Base-by-base conservation (phyloP, 352 stramenopile genomes). In the Globisporangium canariense region DNA sequence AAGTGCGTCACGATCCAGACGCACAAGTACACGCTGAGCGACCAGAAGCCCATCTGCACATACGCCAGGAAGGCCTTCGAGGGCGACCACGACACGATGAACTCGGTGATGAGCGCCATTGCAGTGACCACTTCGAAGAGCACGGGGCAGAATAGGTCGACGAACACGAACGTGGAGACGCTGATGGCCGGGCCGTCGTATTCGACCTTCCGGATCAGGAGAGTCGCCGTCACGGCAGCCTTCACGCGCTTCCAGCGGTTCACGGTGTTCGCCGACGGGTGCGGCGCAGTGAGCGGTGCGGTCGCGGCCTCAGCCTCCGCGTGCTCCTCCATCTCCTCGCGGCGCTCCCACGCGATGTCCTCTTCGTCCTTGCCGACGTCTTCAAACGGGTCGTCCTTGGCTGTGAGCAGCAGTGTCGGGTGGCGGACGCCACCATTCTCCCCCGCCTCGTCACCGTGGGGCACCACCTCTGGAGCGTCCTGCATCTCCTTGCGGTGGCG, bases 1-100 rank as follows among this genome's bases (percentile, higher is more conserved):
- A 89, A 93, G 62, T 93, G 84, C 36, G 74, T 73, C 46, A 81
- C 70, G 67, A 91, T 87, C 84, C 82, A 93, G 1, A 91, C 45
- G 20, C 75, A 51, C 18, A 93, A 64, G 61, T 93, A 93, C 9
- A 58, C 68, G n/a, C 65, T 69, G 14, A 89, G 67, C 63, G 67
- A 66, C 66, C 76, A 91, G 52, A 91, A 90, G 6, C 84, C 84
- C 63, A 78, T 84, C 55, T 85, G 80, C 9, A 93, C 76, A 47
- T 91, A 93, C 10, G 76, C 64, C 46, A 87, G 71, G 59, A 93
- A 93, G 0, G 81, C 77, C 45, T 85, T 75, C n/a, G 71, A 80
- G 16, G 83, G 67, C 11, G 77, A 89, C 73, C 77, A 86, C 36
- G 78, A 78, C 56, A 68, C 57, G 22, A 84, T 55, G 34, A 93